Evolutionary conservation across 371 early-diverging fungal species (phyloP).

Genomic region (Syncephalastrum monosporum): DNA sequence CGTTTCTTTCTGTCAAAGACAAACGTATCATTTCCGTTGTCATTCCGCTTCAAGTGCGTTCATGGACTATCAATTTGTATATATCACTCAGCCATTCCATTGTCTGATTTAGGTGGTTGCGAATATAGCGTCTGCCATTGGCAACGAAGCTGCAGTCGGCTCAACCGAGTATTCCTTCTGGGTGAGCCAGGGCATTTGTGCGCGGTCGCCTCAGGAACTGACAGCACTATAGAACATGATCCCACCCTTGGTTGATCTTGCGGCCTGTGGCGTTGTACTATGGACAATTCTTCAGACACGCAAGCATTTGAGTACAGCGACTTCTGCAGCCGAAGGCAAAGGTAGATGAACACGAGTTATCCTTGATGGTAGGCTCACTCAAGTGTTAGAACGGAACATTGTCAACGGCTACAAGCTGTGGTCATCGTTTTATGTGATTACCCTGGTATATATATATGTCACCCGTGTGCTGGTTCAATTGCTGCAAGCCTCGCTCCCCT

Average conservation of each 20-base stretch:
- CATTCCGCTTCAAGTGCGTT: conserved; percentile 48
- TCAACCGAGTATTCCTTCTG: conserved; percentile 54
- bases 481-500: conserved; percentile 51
- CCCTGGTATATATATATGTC: conserved; percentile 53
- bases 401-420: conserved; percentile 53
- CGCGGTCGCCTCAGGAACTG: not conserved
- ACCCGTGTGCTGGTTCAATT: conserved; percentile 54
- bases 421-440: conserved; percentile 59
- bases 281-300: conserved; percentile 59
- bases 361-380: too few relatives aligned
- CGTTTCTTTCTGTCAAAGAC: conserved; percentile 54
- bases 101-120: conserved; percentile 24
- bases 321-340: conserved; percentile 52
- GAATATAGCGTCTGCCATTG: conserved; percentile 50
- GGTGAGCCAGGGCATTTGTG: conserved; percentile 24
- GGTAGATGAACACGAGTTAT: conserved; percentile 20
- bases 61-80: too few relatives aligned
- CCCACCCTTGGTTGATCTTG: conserved; percentile 51
- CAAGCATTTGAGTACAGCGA: conserved; percentile 40
- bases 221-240: conserved; percentile 32
- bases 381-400: not conserved
- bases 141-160: conserved; percentile 52
- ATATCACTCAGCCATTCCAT: too few relatives aligned
- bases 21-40: conserved; percentile 53
- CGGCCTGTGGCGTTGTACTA: conserved; percentile 47